phyloP scores from a whole-genome alignment of 768 basidiomycete species.

The Mycena alexandri region DNA sequence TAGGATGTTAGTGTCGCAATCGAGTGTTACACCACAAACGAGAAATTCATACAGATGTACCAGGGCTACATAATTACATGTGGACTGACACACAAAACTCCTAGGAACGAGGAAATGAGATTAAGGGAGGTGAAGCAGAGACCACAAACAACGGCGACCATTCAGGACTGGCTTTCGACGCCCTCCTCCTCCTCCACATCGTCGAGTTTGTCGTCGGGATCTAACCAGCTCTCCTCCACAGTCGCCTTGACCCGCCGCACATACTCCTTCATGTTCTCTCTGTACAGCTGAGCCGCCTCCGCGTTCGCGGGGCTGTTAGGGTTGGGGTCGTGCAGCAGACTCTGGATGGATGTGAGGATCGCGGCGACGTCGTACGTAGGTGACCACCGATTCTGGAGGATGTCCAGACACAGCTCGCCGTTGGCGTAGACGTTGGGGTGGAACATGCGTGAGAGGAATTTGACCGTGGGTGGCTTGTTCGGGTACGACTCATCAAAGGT shows the following conservation, averaged over 20 bases:
- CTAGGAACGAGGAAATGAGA: conserved; percentile 13
- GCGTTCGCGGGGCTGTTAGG: conserved; percentile 99
- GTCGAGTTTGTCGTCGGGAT: conserved; percentile 76
- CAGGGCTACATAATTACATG: conserved; percentile 31
- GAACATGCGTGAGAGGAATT: conserved; percentile 98
- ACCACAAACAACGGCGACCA: conserved; percentile 2
- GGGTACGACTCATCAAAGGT: conserved; percentile 99
- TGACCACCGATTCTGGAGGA: conserved; percentile 98
- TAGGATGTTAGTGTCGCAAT: background rate
- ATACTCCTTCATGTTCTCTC: conserved; percentile 99
- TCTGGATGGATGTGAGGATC: conserved; percentile 96
- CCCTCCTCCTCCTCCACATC: conserved; percentile 38
- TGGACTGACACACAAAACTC: conserved; percentile 9
- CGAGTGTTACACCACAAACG: background rate
- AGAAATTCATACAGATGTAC: conserved; percentile 24
- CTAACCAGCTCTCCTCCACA: conserved; percentile 96
- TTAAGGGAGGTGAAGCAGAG: background rate
- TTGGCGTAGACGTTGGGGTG: conserved; percentile 99
- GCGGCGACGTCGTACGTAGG: conserved; percentile 99
- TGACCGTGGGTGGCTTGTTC: conserved; percentile 97
- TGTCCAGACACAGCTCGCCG: conserved; percentile 98
- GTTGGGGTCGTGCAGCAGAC: conserved; percentile 96
- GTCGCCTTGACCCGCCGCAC: conserved; percentile 92
- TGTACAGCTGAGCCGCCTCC: conserved; percentile 95
- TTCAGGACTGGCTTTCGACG: conserved; percentile 22